Conservation (phyloP, 495 filamentous ascomycete species). For the Pseudomonodictys pantanalensis region DNA sequence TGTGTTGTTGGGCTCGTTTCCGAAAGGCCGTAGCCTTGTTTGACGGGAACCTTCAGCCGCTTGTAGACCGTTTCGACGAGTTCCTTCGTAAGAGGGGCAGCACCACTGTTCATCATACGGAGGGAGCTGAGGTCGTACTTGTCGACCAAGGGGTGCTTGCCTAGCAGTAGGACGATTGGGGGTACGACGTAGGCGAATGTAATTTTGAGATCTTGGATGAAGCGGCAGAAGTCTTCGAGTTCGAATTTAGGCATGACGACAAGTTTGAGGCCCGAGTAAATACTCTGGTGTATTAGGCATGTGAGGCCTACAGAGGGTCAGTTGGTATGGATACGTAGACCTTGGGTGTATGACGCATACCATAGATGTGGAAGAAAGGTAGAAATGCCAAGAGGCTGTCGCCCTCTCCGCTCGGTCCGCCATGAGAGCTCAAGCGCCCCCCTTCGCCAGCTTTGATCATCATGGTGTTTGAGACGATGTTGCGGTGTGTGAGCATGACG, state of each 20-base stretch:
- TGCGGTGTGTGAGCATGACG: constrained; percentile 81
- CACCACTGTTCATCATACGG: constrained; percentile 84
- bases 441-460: constrained; percentile 59
- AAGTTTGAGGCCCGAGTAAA: constrained; percentile 66
- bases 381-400: constrained; percentile 76
- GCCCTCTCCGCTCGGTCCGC: constrained; percentile 59
- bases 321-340: constrained; percentile 9
- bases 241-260: constrained; percentile 85
- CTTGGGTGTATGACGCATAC: constrained; percentile 38
- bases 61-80: constrained; percentile 75
- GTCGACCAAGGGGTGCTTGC: constrained; percentile 69
- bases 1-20: constrained; percentile 62
- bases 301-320: constrained; percentile 41
- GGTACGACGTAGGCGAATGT: constrained; percentile 83
- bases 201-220: constrained; percentile 70
- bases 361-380: constrained; percentile 94
- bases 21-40: constrained; percentile 48
- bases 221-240: constrained; percentile 69
- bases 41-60: constrained; percentile 64
- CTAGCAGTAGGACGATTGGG: constrained; percentile 75
- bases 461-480: constrained; percentile 71
- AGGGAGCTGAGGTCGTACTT: constrained; percentile 79
- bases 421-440: constrained; percentile 57
- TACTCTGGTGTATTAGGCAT: constrained; percentile 58
- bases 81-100: constrained; percentile 81